Evolutionary conservation across 345 rosid genomes (phyloP).

Genomic region (Microcos paniculata): DNA sequence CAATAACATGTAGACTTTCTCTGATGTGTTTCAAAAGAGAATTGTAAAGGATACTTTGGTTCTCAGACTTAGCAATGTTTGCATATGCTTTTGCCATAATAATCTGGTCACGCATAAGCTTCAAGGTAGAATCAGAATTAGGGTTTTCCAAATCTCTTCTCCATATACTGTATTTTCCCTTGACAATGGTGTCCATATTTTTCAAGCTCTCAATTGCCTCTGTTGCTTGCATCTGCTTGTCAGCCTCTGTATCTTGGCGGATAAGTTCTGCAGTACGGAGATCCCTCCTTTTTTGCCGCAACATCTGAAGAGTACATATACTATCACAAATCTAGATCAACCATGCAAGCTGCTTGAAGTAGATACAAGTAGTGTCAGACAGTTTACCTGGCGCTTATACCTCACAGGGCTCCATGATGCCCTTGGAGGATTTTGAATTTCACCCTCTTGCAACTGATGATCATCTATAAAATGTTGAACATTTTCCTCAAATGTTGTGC

Average conservation of each 20-base stretch:
- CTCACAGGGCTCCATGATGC: slow-evolving; percentile 65
- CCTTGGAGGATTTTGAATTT: slow-evolving; percentile 26
- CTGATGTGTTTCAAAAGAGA: slow-evolving; percentile 58
- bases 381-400: slow-evolving; percentile 78
- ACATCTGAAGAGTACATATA: slow-evolving; percentile 40
- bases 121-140: slow-evolving; percentile 78
- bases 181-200: slow-evolving; percentile 50
- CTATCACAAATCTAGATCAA: slow-evolving; percentile 31
- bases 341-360: slow-evolving; percentile 5
- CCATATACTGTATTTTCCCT: slow-evolving; percentile 88
- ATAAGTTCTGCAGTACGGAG: slow-evolving; percentile 62
- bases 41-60: slow-evolving; percentile 50
- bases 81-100: slow-evolving; percentile 97
- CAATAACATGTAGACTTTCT: slow-evolving; percentile 65
- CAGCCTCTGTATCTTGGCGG: slow-evolving; percentile 58
- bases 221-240: slow-evolving; percentile 43
- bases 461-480: slow-evolving; percentile 26
- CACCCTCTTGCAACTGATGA: slow-evolving; percentile 31
- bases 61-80: slow-evolving; percentile 73
- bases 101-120: slow-evolving; percentile 94
- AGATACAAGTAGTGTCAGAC: slow-evolving; percentile 20
- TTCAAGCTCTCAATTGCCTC: slow-evolving; percentile 61
- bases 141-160: slow-evolving; percentile 87
- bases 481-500: slow-evolving; percentile 31
- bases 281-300: slow-evolving; percentile 62